Evolutionary conservation across 2,329 filamentous ascomycete species (phyloP).

Genomic region (Juglanconis sp.): DNA sequence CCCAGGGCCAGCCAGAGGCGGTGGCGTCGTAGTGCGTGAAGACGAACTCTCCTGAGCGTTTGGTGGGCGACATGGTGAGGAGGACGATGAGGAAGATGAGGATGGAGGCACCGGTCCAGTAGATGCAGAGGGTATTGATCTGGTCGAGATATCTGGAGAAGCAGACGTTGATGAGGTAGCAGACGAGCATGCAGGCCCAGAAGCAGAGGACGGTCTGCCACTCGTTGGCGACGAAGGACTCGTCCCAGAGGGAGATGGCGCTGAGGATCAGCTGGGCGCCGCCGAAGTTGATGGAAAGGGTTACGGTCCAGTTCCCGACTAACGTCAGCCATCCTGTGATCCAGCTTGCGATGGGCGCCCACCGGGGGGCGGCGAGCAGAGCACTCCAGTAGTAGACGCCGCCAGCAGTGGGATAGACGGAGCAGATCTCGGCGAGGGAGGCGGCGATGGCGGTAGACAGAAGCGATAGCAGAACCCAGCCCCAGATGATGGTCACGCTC

Average conservation of each 20-base stretch:
- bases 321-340: slow-evolving; percentile 70
- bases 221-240: slow-evolving; percentile 62
- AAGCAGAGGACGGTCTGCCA: slow-evolving; percentile 72
- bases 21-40: slow-evolving; percentile 67
- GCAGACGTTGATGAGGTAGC: slow-evolving; percentile 64
- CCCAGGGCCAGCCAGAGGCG: slow-evolving; percentile 61
- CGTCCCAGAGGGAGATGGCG: slow-evolving; percentile 67
- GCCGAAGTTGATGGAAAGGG: slow-evolving; percentile 65
- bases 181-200: slow-evolving; percentile 67
- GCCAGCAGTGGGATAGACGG: slow-evolving; percentile 65
- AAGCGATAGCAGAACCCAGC: slow-evolving; percentile 64
- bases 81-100: slow-evolving; percentile 48
- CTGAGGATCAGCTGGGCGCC: slow-evolving; percentile 64
- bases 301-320: slow-evolving; percentile 69
- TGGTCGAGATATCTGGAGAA: slow-evolving; percentile 57
- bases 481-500: slow-evolving; percentile 66
- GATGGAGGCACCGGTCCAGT: slow-evolving; percentile 65
- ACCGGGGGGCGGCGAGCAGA: slow-evolving; percentile 63
- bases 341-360: slow-evolving; percentile 65
- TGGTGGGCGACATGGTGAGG: slow-evolving; percentile 57
- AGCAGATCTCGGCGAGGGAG: slow-evolving; percentile 66
- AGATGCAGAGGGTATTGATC: slow-evolving; percentile 72
- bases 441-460: slow-evolving; percentile 63
- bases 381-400: slow-evolving; percentile 71
- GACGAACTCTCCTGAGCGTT: slow-evolving; percentile 59